Conservation (phyloP, 108 stramenopile genomes). For the Halocafeteria seosinensis region DNA sequence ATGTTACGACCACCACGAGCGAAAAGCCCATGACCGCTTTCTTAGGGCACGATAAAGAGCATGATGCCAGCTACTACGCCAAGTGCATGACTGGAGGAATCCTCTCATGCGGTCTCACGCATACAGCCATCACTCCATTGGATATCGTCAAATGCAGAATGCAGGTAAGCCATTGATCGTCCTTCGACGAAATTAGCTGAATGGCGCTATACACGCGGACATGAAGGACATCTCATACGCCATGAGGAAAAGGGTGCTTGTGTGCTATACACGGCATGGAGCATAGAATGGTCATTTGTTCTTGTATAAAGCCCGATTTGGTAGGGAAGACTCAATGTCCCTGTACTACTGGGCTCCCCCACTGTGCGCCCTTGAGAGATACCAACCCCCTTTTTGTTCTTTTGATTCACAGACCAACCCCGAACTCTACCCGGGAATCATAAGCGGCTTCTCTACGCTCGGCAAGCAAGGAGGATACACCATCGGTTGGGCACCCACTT, state of each 20-base stretch:
- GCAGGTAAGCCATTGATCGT: conserved; percentile 11
- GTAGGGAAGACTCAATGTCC: no score
- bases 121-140: conserved; percentile 24
- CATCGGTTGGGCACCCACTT: conserved; percentile 24
- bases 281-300: no score
- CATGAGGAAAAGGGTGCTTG: not conserved
- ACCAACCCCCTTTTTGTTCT: not conserved
- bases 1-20: no score
- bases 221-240: not conserved
- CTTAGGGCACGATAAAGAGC: no score
- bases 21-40: no score
- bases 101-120: conserved; percentile 27
- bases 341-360: no score
- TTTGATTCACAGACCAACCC: conserved; percentile 9
- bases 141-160: conserved; percentile 35
- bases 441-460: conserved; percentile 14
- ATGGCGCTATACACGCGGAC: not conserved
- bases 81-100: conserved; percentile 34
- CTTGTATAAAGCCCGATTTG: no score
- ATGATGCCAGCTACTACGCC: conserved; percentile 17
- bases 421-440: conserved; percentile 18
- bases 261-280: not conserved
- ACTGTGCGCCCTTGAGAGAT: not conserved
- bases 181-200: not conserved
- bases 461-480: conserved; percentile 1